phyloP scores from a whole-genome alignment of 2,329 filamentous ascomycete species.

The Phialocephala subalpina region DNA sequence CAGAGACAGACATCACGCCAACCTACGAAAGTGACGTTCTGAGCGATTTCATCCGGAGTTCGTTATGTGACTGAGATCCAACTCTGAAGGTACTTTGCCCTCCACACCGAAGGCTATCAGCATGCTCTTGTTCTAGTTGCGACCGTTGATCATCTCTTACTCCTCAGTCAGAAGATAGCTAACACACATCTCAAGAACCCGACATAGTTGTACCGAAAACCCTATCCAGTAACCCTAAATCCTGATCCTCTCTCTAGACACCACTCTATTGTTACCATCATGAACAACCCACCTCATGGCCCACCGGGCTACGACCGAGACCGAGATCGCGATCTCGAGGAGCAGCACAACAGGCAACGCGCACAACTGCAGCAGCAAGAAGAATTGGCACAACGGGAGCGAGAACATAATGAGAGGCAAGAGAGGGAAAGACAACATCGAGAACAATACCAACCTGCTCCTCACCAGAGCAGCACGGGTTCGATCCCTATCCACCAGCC shows the following conservation, averaged over 20 bases:
- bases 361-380: slow-evolving; percentile 61
- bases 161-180: slow-evolving; percentile 3
- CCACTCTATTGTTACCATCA: slow-evolving; percentile 17
- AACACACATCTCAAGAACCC: neutral
- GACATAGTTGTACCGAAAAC: neutral
- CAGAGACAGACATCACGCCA: neutral
- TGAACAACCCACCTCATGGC: slow-evolving; percentile 44
- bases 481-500: slow-evolving; percentile 95
- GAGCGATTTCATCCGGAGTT: neutral
- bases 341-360: slow-evolving; percentile 63
- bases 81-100: neutral
- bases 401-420: slow-evolving; percentile 57
- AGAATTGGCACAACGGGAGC: slow-evolving; percentile 54
- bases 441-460: slow-evolving; percentile 69
- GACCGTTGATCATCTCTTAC: neutral
- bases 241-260: neutral
- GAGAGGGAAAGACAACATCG: slow-evolving; percentile 65
- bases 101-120: too few relatives aligned
- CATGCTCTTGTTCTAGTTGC: neutral
- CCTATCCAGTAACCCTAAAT: neutral
- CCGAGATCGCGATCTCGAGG: slow-evolving; percentile 56
- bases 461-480: slow-evolving; percentile 86
- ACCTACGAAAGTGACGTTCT: too few relatives aligned
- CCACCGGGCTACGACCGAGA: slow-evolving; percentile 45
- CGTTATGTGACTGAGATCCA: neutral